A percentile compares a stretch with the other conserved stretches of the same genome.
These are phyloP conservation scores for Thuja plicata DNA, from an alignment of 83 land plant genomes.

Conservation along the genomic window DNA sequence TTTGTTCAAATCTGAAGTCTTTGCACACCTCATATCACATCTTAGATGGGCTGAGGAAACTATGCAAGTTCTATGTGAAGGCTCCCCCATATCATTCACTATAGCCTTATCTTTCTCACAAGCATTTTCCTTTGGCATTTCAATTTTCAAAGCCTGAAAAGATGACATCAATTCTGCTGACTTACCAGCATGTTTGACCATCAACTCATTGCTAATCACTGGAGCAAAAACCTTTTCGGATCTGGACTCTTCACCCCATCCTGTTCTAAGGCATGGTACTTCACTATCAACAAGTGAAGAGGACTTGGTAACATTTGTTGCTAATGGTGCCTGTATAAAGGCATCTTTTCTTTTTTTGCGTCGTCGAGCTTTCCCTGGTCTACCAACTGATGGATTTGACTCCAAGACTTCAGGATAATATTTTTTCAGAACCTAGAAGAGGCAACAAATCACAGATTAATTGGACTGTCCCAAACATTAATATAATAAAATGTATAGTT, in stretches of 20 bases:
- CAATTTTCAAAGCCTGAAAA: neutral
- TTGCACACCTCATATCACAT: neutral
- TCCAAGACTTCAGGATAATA: neutral
- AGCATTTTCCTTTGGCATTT: neutral
- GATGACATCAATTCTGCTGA: neutral
- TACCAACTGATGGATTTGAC: conserved; percentile 1
- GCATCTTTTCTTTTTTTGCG: conserved; percentile 1
- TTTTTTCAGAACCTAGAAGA: conserved; percentile 1
- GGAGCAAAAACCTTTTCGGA: neutral
- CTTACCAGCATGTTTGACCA: neutral
- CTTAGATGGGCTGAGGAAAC: neutral
- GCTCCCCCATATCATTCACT: neutral
- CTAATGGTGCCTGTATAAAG: neutral
- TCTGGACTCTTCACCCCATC: neutral
- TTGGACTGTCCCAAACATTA: neutral
- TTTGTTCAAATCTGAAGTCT: neutral
- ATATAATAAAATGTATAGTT: neutral
- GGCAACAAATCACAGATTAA: neutral
- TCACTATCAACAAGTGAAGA: neutral
- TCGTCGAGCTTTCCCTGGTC: conserved; percentile 11
- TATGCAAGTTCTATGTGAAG: neutral
- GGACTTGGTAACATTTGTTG: neutral
- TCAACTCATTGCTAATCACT: neutral
- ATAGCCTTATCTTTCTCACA: neutral
- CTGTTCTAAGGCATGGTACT: neutral